A percentile compares a stretch with the other conserved stretches of the same genome.
Evolutionary conservation across 352 stramenopile genomes (phyloP).

Genomic region (Phytopythium boreale): DNA sequence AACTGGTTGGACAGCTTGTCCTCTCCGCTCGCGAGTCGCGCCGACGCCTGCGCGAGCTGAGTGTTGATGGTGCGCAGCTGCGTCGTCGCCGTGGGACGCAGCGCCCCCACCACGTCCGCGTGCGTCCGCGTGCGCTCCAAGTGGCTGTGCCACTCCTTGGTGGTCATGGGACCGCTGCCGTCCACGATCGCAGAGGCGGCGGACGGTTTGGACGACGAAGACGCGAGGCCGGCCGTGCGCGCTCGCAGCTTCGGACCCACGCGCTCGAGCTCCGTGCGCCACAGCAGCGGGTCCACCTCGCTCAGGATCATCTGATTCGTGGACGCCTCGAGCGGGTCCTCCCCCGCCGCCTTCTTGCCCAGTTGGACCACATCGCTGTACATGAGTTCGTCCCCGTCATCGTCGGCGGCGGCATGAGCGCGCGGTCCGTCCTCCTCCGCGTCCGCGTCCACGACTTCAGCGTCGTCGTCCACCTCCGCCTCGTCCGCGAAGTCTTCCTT

Average conservation of each 20-base stretch:
- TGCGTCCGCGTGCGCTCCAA: slow-evolving; percentile 78
- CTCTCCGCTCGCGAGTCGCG: slow-evolving; percentile 67
- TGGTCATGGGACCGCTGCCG: slow-evolving; percentile 18
- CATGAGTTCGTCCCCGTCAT: slow-evolving; percentile 53
- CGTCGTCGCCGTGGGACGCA: slow-evolving; percentile 50
- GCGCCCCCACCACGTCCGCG: slow-evolving; percentile 54
- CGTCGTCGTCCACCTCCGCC: slow-evolving; percentile 67
- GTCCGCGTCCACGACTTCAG: slow-evolving; percentile 50
- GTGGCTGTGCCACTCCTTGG: slow-evolving; percentile 78
- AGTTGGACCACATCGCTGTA: slow-evolving; percentile 58
- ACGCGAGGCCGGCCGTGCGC: slow-evolving; percentile 42
- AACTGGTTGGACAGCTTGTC: slow-evolving; percentile 85
- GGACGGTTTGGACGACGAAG: slow-evolving; percentile 20
- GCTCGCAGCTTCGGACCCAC: slow-evolving; percentile 64
- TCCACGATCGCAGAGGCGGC: slow-evolving; percentile 27
- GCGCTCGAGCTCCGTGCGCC: slow-evolving; percentile 84
- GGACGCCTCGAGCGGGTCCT: slow-evolving; percentile 63
- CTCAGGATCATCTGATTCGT: slow-evolving; percentile 87
- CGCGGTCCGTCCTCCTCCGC: slow-evolving; percentile 50
- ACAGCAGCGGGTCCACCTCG: slow-evolving; percentile 72
- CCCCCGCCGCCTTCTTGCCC: slow-evolving; percentile 20
- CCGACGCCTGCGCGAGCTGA: slow-evolving; percentile 55
- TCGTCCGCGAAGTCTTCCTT: slow-evolving; percentile 84
- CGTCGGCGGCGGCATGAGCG: slow-evolving; percentile 23
- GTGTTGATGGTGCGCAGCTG: slow-evolving; percentile 60